Conservation (phyloP, 768 basidiomycete genomes). For the Pseudohyphozyma bogoriensis region DNA sequence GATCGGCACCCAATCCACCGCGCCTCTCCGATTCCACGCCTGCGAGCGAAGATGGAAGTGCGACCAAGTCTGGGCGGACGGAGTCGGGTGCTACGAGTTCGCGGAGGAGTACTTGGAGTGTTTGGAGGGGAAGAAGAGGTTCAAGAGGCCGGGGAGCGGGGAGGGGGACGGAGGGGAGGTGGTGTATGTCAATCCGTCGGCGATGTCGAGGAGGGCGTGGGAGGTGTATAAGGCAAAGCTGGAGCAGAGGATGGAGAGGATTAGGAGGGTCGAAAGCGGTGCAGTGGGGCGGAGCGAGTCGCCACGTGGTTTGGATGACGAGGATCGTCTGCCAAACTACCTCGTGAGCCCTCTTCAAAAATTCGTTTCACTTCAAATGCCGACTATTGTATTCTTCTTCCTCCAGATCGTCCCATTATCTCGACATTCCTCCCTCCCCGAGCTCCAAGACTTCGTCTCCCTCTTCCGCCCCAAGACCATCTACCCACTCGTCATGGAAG, state of each 20-base stretch:
- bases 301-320: not conserved
- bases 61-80: conserved; percentile 24
- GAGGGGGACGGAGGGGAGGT: conserved; percentile 43
- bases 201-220: conserved; percentile 53
- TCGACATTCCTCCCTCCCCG: conserved; percentile 78
- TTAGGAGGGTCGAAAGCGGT: conserved; percentile 42
- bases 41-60: conserved; percentile 57
- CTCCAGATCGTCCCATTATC: conserved; percentile 66
- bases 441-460: conserved; percentile 66
- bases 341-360: conserved; percentile 48
- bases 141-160: conserved; percentile 34
- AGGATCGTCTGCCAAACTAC: conserved; percentile 46
- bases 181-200: conserved; percentile 75
- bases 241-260: conserved; percentile 43
- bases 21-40: conserved; percentile 67
- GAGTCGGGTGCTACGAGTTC: conserved; percentile 21
- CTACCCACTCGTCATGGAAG: conserved; percentile 64
- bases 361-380: not conserved
- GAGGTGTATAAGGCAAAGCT: conserved; percentile 47
- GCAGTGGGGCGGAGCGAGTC: conserved; percentile 11
- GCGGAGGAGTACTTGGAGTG: not conserved
- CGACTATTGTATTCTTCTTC: too few relatives aligned
- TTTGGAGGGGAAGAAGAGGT: conserved; percentile 6
- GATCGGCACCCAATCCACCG: conserved; percentile 54
- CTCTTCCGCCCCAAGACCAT: conserved; percentile 69